Conservation (phyloP, 805 yeast species). For the Priceomyces fermenticarens region DNA sequence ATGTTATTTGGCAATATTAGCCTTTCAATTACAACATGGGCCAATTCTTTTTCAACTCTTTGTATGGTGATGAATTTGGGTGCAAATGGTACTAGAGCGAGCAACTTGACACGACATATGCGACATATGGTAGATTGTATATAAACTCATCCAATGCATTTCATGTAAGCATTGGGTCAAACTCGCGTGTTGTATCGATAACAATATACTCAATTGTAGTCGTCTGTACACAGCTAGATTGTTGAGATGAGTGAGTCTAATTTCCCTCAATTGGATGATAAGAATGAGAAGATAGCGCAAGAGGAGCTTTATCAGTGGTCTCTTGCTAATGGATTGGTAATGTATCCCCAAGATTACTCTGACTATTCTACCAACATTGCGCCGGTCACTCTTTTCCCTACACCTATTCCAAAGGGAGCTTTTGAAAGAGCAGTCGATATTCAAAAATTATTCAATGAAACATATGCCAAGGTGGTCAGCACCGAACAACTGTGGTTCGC, state of each 20-base stretch:
- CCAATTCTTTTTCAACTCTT: too few species aligned
- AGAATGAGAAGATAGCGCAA: slow-evolving; percentile 30
- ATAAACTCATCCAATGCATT: too few species aligned
- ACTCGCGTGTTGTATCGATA: too few species aligned
- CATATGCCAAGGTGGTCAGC: slow-evolving; percentile 69
- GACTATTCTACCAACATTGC: slow-evolving; percentile 55
- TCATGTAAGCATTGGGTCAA: too few species aligned
- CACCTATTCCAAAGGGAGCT: slow-evolving; percentile 72
- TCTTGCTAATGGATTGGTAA: slow-evolving; percentile 73
- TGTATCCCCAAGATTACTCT: slow-evolving; percentile 64
- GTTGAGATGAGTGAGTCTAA: slow-evolving; percentile 14
- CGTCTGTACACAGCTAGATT: too few species aligned
- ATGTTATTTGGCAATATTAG: too few species aligned
- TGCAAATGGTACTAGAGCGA: too few species aligned
- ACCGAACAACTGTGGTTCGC: slow-evolving; percentile 58
- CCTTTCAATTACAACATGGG: too few species aligned
- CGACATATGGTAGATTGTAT: too few species aligned
- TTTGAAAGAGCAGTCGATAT: slow-evolving; percentile 66
- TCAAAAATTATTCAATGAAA: slow-evolving; percentile 65
- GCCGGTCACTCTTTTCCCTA: slow-evolving; percentile 88
- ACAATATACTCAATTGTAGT: too few species aligned
- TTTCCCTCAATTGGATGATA: slow-evolving; percentile 31
- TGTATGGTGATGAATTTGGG: too few species aligned
- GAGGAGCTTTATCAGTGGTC: slow-evolving; percentile 69
- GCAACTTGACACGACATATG: too few species aligned